Conservation (phyloP, 176 grass and related monocot species). For the Oryza glumipatula region DNA sequence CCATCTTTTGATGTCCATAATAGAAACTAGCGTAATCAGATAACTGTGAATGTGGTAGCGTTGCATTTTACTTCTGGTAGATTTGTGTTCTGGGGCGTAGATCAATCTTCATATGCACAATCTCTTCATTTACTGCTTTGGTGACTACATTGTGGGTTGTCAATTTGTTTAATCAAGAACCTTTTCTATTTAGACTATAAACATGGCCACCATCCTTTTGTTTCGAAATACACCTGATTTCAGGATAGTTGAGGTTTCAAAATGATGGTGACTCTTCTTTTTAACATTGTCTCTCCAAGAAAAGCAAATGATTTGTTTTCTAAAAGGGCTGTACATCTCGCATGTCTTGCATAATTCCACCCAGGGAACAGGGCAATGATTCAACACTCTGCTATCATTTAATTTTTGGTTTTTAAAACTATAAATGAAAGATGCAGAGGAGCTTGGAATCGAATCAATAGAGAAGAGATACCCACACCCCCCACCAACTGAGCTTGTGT, state of each 20-base stretch:
- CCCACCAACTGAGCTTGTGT: not conserved
- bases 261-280: not conserved
- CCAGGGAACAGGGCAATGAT: not conserved
- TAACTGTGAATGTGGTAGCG: not conserved
- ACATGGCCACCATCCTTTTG: not conserved
- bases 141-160: not conserved
- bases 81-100: not conserved
- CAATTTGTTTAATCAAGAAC: not conserved
- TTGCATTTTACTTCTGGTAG: not conserved
- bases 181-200: not conserved
- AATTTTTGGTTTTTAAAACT: not conserved
- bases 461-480: not conserved
- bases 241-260: not conserved
- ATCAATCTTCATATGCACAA: not conserved
- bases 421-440: not conserved
- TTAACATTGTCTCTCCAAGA: not conserved
- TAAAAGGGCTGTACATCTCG: not conserved
- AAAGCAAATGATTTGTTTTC: not conserved
- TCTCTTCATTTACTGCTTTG: not conserved
- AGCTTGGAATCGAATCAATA: not conserved
- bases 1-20: constrained; percentile 2
- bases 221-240: not conserved
- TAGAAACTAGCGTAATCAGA: constrained; percentile 6
- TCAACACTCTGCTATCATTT: not conserved
- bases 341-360: not conserved